A percentile compares a stretch with the other conserved stretches of the same genome.
Evolutionary conservation across 805 yeast genomes (phyloP).

Genomic region (Candida khao-thaluensis): DNA sequence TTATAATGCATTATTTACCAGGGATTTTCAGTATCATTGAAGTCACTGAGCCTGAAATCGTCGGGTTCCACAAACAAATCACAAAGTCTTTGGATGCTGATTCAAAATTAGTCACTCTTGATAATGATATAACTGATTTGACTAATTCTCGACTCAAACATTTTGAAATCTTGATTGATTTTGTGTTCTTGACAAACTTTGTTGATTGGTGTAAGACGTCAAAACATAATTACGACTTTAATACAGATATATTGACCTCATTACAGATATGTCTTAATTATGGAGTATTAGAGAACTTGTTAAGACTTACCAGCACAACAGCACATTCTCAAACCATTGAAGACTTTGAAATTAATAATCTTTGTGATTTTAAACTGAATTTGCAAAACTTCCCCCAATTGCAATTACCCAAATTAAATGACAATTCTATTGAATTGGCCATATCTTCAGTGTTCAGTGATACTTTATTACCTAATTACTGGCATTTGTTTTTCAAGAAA

Average conservation of each 20-base stretch:
- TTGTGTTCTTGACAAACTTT: constrained; percentile 55
- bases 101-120: constrained; percentile 18
- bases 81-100: constrained; percentile 28
- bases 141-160: constrained; percentile 31
- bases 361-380: constrained; percentile 65
- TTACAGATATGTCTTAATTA: constrained; percentile 55
- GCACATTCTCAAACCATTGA: constrained; percentile 31
- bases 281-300: constrained; percentile 70
- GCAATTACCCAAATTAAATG: constrained; percentile 50
- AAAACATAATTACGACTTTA: constrained; percentile 52
- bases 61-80: constrained; percentile 39
- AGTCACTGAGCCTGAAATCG: constrained; percentile 19
- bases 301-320: constrained; percentile 62
- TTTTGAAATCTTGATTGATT: constrained; percentile 44
- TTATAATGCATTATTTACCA: constrained; percentile 65
- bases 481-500: constrained; percentile 51
- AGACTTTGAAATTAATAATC: constrained; percentile 43
- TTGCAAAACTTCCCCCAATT: constrained; percentile 67
- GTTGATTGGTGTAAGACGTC: constrained; percentile 65
- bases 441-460: constrained; percentile 26
- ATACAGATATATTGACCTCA: constrained; percentile 55
- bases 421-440: constrained; percentile 34
- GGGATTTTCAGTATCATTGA: constrained; percentile 49
- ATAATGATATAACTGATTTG: constrained; percentile 25
- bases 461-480: constrained; percentile 34